Percentiles rank a stretch among this genome's conserved stretches.
Evolutionary conservation across 352 stramenopile genomes (phyloP).

Genomic region (Globisporangium carolinianum): DNA sequence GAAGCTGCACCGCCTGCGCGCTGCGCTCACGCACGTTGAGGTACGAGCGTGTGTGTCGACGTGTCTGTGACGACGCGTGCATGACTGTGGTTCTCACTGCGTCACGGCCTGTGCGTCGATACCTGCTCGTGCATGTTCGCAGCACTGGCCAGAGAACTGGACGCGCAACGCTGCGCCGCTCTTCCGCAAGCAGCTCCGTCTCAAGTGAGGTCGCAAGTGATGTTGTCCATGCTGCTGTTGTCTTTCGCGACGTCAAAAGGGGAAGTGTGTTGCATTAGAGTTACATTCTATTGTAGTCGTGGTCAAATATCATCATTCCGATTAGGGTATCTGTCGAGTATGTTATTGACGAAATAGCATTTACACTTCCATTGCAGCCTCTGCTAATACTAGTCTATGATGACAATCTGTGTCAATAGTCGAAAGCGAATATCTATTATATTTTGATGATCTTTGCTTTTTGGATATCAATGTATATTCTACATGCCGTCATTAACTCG

Average conservation of each 20-base stretch:
- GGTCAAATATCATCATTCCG: no score
- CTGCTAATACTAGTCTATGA: no score
- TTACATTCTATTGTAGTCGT: not conserved
- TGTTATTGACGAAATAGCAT: no score
- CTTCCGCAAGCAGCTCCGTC: constrained; percentile 45
- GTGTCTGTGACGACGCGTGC: no score
- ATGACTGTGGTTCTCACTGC: not conserved
- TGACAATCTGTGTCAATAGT: no score
- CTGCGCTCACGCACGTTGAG: constrained; percentile 49
- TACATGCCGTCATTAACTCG: no score
- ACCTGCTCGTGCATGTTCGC: not conserved
- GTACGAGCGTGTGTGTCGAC: constrained; percentile 15
- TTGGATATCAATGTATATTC: not conserved
- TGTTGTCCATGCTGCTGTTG: no score
- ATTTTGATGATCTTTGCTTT: no score
- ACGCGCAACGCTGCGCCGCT: constrained; percentile 46
- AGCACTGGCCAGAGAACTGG: constrained; percentile 83
- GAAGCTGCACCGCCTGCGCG: constrained; percentile 40
- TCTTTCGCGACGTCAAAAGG: not conserved
- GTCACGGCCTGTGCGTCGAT: not conserved
- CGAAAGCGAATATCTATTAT: no score
- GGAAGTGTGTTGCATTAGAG: not conserved
- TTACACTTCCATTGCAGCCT: no score
- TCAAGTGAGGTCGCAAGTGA: constrained; percentile 13
- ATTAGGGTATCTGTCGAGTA: no score